phyloP scores from a whole-genome alignment of 2,329 filamentous ascomycete species.

The Phaeoacremonium minimum region DNA sequence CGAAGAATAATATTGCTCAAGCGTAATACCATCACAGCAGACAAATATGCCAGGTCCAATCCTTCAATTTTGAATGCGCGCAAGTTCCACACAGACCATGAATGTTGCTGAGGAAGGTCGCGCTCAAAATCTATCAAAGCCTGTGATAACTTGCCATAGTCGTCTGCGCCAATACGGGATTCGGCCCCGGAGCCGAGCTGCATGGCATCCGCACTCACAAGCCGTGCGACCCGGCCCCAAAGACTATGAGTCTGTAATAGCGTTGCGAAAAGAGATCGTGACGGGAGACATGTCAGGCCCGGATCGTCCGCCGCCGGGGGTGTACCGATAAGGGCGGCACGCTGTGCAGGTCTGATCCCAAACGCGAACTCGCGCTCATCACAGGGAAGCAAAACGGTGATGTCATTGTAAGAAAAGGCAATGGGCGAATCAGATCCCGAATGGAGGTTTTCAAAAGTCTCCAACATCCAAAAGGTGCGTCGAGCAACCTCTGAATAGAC shows the following conservation, averaged over 20 bases:
- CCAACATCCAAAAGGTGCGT: conserved; percentile 31
- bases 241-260: conserved; percentile 29
- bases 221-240: conserved; percentile 28
- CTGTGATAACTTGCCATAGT: conserved; percentile 14
- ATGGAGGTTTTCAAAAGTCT: conserved; percentile 30
- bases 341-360: conserved; percentile 18
- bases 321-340: conserved; percentile 26
- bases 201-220: conserved; percentile 16
- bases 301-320: conserved; percentile 20
- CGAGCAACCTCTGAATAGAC: conserved; percentile 25
- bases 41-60: conserved; percentile 28
- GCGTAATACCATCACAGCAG: conserved; percentile 27
- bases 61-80: conserved; percentile 26
- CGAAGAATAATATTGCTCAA: conserved; percentile 29
- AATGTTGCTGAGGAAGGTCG: conserved; percentile 21
- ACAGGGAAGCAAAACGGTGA: conserved; percentile 28
- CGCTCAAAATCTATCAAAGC: conserved; percentile 21
- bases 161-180: conserved; percentile 16
- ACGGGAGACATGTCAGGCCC: conserved; percentile 12
- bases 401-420: conserved; percentile 26
- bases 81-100: conserved; percentile 29
- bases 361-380: conserved; percentile 32
- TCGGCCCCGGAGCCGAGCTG: conserved; percentile 10
- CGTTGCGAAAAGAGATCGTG: conserved; percentile 29
- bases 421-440: conserved; percentile 25